These are phyloP conservation scores for Spirogloea muscicola DNA, from an alignment of 139 green algal species.

Conservation along the genomic window DNA sequence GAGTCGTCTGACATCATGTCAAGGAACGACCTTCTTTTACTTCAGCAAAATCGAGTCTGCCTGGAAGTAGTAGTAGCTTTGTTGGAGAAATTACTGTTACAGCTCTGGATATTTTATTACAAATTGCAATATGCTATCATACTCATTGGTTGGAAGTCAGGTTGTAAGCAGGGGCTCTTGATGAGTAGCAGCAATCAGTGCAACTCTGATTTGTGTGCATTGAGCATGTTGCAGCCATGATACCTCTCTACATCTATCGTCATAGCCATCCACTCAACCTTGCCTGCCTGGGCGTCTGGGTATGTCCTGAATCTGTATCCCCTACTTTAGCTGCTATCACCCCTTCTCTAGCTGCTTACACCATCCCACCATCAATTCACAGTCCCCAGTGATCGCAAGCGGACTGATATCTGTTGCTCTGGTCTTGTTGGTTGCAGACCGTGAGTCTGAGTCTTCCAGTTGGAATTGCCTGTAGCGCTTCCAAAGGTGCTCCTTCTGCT, in stretches of 20 bases:
- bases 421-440: background rate
- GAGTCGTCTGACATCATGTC: background rate
- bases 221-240: slow-evolving; percentile 3
- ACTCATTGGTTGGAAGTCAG: too few relatives aligned
- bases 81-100: too few relatives aligned
- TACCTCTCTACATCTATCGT: slow-evolving; percentile 52
- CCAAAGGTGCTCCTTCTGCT: background rate
- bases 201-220: background rate
- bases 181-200: too few relatives aligned
- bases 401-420: background rate
- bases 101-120: too few relatives aligned
- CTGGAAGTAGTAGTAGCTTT: background rate
- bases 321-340: too few relatives aligned
- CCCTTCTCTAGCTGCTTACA: too few relatives aligned
- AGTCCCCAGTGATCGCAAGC: background rate
- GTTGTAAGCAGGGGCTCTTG: too few relatives aligned
- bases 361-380: background rate
- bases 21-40: background rate
- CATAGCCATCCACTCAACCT: slow-evolving; percentile 62
- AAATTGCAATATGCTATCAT: too few relatives aligned
- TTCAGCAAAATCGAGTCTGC: background rate
- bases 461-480: background rate
- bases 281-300: slow-evolving; percentile 52
- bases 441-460: background rate
- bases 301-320: too few relatives aligned